Evolutionary conservation across 805 yeast species (phyloP), one percentile per base, ranked within the genome.

Genomic region (Saitoella complicata): DNA sequence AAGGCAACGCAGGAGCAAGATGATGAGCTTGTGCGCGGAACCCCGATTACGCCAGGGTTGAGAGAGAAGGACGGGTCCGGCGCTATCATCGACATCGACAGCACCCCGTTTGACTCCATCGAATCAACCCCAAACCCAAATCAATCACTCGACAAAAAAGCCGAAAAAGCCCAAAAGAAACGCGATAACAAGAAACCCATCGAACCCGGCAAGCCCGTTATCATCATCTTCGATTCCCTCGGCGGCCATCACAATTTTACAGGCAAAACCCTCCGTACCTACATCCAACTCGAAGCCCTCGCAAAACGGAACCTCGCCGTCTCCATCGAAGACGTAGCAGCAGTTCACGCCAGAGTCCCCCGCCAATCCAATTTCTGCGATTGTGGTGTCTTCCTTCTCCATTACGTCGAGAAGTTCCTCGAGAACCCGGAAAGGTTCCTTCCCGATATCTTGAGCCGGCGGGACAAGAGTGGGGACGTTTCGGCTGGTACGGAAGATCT

Each of bases 311-410:
- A 61, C 0, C 49, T 78, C 7, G 67, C 63, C 0, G 54, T 86
- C 3, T 62, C 62, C 13, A 65, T 65, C 8, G 58, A 62, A 5
- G 68, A 65, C 38, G 72, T 87, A 21, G 59, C 67, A 39, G 61
- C 73, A 40, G 58, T 65, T 42, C 59, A 66, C 6, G 75, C 77
- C 4, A 56, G 65, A 5, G 91, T 85, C 0, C 95, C 96, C 0
- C 75, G 70, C 47, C 98, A 91, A 56, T 76, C 77, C 32, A 91
- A 91, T 58, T 76, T 78, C 62, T 83, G 86, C 57, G 98, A 91
- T 58, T 91, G 98, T 64, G 98, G 98, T 1, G 75, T 91, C 13
- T 95, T 83, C 62, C 82, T 88, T 1, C 78, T 91, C 10, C 78
- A 78, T 52, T 86, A 81, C 53, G 55, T 58, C 31, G 63, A 61